Evolutionary conservation across 306 rosid species (phyloP), one percentile per base, ranked within the genome.

Genomic region (Lablab purpureus): DNA sequence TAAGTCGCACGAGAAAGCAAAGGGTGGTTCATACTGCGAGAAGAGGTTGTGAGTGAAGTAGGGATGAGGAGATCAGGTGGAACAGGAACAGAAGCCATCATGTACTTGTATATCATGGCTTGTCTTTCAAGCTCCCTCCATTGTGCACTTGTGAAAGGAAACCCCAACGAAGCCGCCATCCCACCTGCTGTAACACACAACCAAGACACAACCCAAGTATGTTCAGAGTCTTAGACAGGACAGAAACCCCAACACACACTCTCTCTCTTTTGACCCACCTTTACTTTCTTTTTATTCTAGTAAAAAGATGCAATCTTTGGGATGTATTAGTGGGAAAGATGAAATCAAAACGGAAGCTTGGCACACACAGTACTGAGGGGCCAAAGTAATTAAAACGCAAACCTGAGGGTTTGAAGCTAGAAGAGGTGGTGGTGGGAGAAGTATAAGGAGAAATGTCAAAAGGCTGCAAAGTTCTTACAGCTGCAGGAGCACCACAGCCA

Each of bases 101-200:
- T 90, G 90, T 92, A 92, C 84, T 92, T 92, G 90, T 87, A 92
- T 15, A 92, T 88, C 97, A 90, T 86, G 10, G 94, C 94, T 83
- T 92, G 97, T 78, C 96, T 90, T 70, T 92, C 86, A 71, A 92
- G 94, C 83, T 92, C 97, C 68, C 67, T 89, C 96, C 96, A 85
- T 85, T 92, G 97, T 21, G 92, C 88, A 87, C 25, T 75, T 49
- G 97, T 92, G 84, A 92, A 92, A 76, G 96, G 94, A 80, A 78
- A 86, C 37, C 91, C 90, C 82, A 87, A 56, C 0, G 88, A 83
- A 37, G 92, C 84, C 74, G 92, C 89, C 93, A 87, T 87, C 22
- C 47, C 78, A 80, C 79, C 90, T 85, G 83, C 79, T 63, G 76
- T 63, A 45, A 74, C 27, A 65, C 67, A 69, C 76, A 47, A 55